A percentile compares a stretch with the other conserved stretches of the same genome.
These are phyloP conservation scores for Thalassiosira sp. DNA, from an alignment of 352 stramenopile genomes.

Conservation along the genomic window DNA sequence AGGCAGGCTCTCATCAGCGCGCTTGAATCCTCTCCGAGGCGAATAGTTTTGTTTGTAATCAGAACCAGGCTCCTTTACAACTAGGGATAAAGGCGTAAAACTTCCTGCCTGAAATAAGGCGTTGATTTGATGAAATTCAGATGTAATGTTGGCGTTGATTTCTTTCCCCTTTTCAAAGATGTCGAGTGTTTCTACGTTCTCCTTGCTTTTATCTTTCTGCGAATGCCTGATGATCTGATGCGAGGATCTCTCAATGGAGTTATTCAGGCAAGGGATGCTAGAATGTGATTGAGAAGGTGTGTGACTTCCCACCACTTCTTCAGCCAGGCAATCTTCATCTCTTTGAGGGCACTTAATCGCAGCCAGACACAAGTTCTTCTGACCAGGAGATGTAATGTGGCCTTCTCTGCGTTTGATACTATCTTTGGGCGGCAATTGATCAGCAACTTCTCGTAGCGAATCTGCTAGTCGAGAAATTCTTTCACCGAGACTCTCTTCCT, in stretches of 20 bases:
- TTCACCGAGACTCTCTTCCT: constrained; percentile 23
- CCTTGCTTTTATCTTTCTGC: constrained; percentile 1
- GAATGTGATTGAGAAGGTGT: background rate
- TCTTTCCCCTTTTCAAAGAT: background rate
- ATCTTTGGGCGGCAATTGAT: constrained; percentile 8
- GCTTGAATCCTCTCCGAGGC: background rate
- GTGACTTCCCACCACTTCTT: background rate
- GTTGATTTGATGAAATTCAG: background rate
- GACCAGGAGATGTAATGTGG: too few relatives aligned
- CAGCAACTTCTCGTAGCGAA: constrained; percentile 25
- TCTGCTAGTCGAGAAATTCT: constrained; percentile 19
- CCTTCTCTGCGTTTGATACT: too few relatives aligned
- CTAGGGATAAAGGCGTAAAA: constrained; percentile 9
- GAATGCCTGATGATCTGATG: too few relatives aligned
- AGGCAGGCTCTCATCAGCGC: background rate
- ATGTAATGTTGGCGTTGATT: constrained; percentile 6
- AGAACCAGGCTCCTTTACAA: background rate
- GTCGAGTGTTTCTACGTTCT: constrained; percentile 1
- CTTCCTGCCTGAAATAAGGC: background rate
- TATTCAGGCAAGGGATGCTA: background rate
- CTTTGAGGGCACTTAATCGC: too few relatives aligned
- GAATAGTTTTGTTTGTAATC: background rate
- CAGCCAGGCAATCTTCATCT: background rate
- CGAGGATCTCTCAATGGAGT: background rate
- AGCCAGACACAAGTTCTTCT: too few relatives aligned